Evolutionary conservation across 2,329 filamentous ascomycete genomes (phyloP), one percentile per base, ranked within the genome.

Genomic region (Phialocephala subalpina): DNA sequence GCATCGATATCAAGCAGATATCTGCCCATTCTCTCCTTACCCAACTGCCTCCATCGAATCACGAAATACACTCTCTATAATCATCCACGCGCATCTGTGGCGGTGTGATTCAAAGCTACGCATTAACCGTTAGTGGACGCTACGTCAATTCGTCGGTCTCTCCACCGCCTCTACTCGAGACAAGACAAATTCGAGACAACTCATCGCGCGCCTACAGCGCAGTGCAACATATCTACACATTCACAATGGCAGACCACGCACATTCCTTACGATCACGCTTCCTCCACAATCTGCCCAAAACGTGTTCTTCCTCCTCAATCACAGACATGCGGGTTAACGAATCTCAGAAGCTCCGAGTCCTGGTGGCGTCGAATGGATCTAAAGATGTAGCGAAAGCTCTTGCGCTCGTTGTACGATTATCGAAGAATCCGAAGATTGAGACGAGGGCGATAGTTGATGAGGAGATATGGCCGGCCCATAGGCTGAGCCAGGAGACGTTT

Each of bases 301-400:
- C 60, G 12, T 65, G 72, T 29, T 73, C 70, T 11, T 73, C 71
- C 7, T 73, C 74, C 29, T 73, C 72, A 18, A 68, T 74, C 29
- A 53, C 70, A 58, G 75, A 76, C 49, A 76, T 77, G 74, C 67
- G 70, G 58, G 61, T 67, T 40, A 72, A 90, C 35, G 90, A 92
- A 72, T 77, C 67, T 67, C 81, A 78, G 69, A 86, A 86, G 69
- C 79, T 90, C 35, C 86, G 82, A 67, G 83, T 92, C 63, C 84
- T 92, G 38, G 82, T 92, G 40, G 87, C 87, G 65, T 85, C 90
- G 64, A 90, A 90, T 72, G 89, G 90, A 65, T 82, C 85, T 56
- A 83, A 85, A 63, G 88, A 91, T 73, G 85, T 88, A 35, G 87
- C 88, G 53, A 90, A 87, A 79, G 89, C 89, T 60, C 85, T 90